phyloP scores from a whole-genome alignment of 495 filamentous ascomycete species.

The Tuber borchii region DNA sequence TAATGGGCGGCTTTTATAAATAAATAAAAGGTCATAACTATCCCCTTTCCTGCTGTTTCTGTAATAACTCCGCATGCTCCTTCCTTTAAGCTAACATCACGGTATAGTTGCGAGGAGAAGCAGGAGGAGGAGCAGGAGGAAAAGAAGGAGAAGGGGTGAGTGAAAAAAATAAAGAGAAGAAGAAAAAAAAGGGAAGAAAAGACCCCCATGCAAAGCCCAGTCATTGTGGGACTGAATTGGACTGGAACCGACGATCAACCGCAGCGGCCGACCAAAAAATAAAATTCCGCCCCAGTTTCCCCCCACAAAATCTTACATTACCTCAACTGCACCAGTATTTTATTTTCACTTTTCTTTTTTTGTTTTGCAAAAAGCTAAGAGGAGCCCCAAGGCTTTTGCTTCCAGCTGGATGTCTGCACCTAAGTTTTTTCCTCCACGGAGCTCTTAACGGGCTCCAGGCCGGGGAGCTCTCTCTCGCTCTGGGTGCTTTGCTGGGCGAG shows the following conservation, averaged over 20 bases:
- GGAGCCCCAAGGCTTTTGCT: not conserved
- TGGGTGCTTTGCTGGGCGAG: not conserved
- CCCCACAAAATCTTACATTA: not conserved
- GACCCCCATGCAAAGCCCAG: not conserved
- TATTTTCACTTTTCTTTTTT: not conserved
- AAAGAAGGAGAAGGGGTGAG: not conserved
- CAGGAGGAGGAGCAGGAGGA: not conserved
- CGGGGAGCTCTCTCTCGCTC: not conserved
- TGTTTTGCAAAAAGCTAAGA: constrained; percentile 4
- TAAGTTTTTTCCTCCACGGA: not conserved
- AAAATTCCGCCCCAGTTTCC: not conserved
- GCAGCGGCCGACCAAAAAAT: not conserved
- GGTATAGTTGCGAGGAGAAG: not conserved
- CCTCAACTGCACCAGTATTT: not conserved
- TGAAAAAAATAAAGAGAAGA: not conserved
- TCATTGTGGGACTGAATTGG: not conserved
- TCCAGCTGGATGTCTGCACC: not conserved
- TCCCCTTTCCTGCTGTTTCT: not conserved
- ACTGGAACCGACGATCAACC: not conserved
- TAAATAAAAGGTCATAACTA: not conserved
- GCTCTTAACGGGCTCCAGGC: not conserved
- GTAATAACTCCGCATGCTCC: not conserved
- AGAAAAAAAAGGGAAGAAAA: not conserved
- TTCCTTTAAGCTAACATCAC: not conserved
- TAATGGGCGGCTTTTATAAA: not conserved